These are phyloP conservation scores for Dactylis glomerata DNA, from an alignment of 176 grass and related monocot species.

Conservation along the genomic window DNA sequence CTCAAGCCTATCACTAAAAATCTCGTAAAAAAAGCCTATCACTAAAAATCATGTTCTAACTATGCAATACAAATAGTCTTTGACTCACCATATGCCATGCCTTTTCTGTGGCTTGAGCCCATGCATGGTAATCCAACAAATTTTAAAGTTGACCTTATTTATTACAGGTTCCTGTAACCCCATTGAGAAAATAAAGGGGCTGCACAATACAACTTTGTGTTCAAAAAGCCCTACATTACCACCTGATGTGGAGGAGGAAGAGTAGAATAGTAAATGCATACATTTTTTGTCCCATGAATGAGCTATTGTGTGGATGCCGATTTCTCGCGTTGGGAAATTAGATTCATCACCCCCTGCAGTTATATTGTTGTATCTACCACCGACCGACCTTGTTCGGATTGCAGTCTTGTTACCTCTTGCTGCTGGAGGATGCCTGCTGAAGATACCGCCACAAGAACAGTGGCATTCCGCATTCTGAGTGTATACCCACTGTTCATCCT, in stretches of 20 bases:
- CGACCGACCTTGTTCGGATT: background rate
- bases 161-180: slow-evolving; percentile 67
- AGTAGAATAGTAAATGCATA: slow-evolving; percentile 26
- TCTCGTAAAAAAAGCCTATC: background rate
- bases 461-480: background rate
- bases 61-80: background rate
- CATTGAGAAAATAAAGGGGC: slow-evolving; percentile 57
- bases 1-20: background rate
- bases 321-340: background rate
- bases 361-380: background rate
- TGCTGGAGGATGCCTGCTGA: background rate
- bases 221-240: slow-evolving; percentile 80
- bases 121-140: background rate
- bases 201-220: slow-evolving; percentile 80
- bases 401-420: background rate
- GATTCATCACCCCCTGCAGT: background rate
- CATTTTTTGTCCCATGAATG: background rate
- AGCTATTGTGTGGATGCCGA: background rate
- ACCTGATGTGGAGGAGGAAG: slow-evolving; percentile 68
- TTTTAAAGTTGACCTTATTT: background rate
- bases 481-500: background rate
- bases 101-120: background rate
- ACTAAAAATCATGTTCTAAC: background rate
- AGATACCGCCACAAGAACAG: background rate
- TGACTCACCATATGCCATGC: background rate